These are phyloP conservation scores for Cadophora gregata DNA, from an alignment of 2,329 filamentous ascomycete species.

Conservation along the genomic window DNA sequence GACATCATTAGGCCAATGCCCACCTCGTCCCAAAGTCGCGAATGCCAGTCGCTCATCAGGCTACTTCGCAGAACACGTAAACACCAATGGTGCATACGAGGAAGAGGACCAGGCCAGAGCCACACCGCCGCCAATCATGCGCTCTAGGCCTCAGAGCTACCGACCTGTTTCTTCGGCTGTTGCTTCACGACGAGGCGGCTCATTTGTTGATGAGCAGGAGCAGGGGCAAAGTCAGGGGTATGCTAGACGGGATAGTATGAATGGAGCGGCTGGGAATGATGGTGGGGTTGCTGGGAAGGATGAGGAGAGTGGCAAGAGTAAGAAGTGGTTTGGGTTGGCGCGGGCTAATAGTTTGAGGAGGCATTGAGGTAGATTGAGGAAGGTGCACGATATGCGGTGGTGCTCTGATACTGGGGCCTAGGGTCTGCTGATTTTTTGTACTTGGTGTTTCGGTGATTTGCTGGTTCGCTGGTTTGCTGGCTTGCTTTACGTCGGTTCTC, in stretches of 20 bases:
- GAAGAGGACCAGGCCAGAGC: slow-evolving; percentile 33
- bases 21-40: not conserved
- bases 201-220: not conserved
- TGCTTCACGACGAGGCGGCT: not conserved
- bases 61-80: slow-evolving; percentile 10
- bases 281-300: not conserved
- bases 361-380: not conserved
- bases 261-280: not conserved
- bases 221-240: not conserved
- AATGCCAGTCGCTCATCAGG: slow-evolving; percentile 6
- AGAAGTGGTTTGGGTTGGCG: slow-evolving; percentile 32
- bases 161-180: slow-evolving; percentile 27
- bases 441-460: not conserved
- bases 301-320: slow-evolving; percentile 15
- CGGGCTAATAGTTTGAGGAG: slow-evolving; percentile 16
- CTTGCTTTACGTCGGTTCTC: not conserved
- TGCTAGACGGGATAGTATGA: slow-evolving; percentile 9
- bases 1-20: not conserved
- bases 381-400: not conserved
- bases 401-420: not conserved
- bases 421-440: not conserved
- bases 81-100: slow-evolving; percentile 2
- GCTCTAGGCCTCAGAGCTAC: slow-evolving; percentile 24
- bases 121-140: slow-evolving; percentile 41
- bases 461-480: not conserved